Percentiles rank a stretch among this genome's conserved stretches.
Conservation (phyloP, 225 moss, liverwort and hornwort genomes). For the Antitrichia curtipendula region DNA sequence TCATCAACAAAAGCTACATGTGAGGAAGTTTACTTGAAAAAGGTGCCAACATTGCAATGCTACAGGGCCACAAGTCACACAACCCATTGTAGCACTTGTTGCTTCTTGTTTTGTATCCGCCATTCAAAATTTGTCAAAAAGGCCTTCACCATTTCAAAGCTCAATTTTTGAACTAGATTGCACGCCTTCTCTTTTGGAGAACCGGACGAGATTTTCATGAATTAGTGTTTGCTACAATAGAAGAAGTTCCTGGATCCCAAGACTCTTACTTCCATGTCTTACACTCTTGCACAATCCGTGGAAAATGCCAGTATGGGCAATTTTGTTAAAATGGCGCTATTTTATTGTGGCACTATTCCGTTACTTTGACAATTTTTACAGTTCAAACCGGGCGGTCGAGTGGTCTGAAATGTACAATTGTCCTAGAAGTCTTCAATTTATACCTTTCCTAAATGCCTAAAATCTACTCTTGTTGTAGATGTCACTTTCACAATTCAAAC, state of each 20-base stretch:
- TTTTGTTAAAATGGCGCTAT: no score
- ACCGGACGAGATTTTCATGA: neutral
- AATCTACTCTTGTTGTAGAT: no score
- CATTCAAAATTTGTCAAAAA: neutral
- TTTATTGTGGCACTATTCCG: no score
- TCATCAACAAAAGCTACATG: neutral
- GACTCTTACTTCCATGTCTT: neutral
- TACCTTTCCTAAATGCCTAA: no score
- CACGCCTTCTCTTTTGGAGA: no score
- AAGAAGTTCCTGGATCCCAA: neutral
- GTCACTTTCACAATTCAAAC: no score
- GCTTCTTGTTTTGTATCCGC: neutral
- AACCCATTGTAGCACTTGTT: neutral
- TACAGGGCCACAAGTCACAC: accelerated
- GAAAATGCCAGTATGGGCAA: neutral
- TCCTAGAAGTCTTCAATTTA: no score
- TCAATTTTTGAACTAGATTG: neutral
- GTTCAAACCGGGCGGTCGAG: no score
- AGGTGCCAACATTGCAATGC: neutral
- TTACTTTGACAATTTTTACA: no score
- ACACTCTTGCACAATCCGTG: neutral
- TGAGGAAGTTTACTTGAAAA: neutral
- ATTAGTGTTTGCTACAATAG: neutral
- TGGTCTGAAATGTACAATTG: no score
- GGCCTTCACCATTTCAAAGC: neutral